These are phyloP conservation scores for Didymella lethalis DNA, from an alignment of 2,329 filamentous ascomycete species.

Conservation along the genomic window DNA sequence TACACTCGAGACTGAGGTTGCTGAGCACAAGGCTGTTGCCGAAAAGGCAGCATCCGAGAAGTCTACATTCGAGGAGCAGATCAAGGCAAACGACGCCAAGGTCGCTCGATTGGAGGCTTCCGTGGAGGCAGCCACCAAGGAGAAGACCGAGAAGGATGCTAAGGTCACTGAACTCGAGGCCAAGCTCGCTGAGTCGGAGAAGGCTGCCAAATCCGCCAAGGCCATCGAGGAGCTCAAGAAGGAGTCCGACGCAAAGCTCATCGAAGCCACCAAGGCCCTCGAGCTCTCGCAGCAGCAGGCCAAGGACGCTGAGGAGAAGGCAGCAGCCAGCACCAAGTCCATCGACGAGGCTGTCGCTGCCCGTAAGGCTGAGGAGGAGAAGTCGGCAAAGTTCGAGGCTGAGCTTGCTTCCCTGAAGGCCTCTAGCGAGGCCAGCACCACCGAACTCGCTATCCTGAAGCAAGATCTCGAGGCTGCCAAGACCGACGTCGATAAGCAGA, in stretches of 20 bases:
- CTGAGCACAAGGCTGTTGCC: conserved; percentile 34
- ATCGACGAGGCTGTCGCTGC: conserved; percentile 28
- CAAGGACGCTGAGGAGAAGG: conserved; percentile 20
- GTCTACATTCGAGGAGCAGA: conserved; percentile 33
- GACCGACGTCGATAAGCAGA: conserved; percentile 29
- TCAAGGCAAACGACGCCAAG: conserved; percentile 36
- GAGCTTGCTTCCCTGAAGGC: conserved; percentile 29
- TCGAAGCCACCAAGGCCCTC: conserved; percentile 18
- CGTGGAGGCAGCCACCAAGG: conserved; percentile 27
- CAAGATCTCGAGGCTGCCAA: conserved; percentile 33
- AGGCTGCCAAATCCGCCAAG: conserved; percentile 25
- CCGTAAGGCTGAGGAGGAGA: conserved; percentile 28
- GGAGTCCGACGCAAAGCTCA: conserved; percentile 20
- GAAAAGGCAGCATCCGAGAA: conserved; percentile 36
- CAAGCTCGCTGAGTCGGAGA: conserved; percentile 29
- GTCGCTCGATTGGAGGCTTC: conserved; percentile 32
- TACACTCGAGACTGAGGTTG: conserved; percentile 28
- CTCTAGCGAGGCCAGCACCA: conserved; percentile 26
- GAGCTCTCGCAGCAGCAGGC: conserved; percentile 23
- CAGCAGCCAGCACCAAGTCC: conserved; percentile 20
- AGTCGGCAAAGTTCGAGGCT: conserved; percentile 22
- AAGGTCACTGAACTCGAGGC: conserved; percentile 29
- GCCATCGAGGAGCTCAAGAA: conserved; percentile 30
- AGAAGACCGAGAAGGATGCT: conserved; percentile 27
- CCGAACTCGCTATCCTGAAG: conserved; percentile 27